Evolutionary conservation across 1,139 yeast genomes (phyloP), one percentile per base, ranked within the genome.

Genomic region (Zhuliangozyma parablackwelliae): DNA sequence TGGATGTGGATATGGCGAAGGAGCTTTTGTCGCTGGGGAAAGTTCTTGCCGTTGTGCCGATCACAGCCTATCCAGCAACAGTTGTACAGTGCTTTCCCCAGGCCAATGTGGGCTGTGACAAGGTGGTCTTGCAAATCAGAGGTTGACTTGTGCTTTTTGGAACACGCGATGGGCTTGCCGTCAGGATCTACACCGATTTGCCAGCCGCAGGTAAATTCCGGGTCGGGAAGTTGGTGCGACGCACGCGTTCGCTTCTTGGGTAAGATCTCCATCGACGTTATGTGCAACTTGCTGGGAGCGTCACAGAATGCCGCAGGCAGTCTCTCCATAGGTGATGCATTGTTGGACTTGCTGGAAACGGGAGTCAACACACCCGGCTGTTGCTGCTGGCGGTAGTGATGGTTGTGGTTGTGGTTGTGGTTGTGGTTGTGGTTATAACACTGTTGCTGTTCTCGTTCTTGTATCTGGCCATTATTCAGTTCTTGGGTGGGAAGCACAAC

Each of bases 1-100:
- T 92, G 98, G 3, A 84, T 82, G 55, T 85, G 94, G 33, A 92
- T 64, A 59, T 92, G 98, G 33, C 98, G 75, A 23, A 84, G 62
- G 12, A 89, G 66, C 57, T 92, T 92, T 51, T 92, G 98, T 29
- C 94, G 70, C 55, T 92, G 97, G 12, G 75, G 63, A 53, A 92
- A 92, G 2, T 72, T 71, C 45, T 78, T 72, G 10, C 76, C 76
- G 21, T 69, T 63, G 32, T 67, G 68, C 32, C 97, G 75, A 13
- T 74, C 75, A 57, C 98, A 92, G 3, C 78, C 84, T 7, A 70
- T 60, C 98, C 98, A 92, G 35, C 61, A 52, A 56, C 98, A 92
- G 23, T 59, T 56, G 50, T 92, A 90, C 21, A 65, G 61, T 1
- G 83, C 74, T 53, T 82, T 75, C 2, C 96, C 90, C 10, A 82